Conservation (phyloP, 305 asterid genomes). For the Fraxinus ornus region DNA sequence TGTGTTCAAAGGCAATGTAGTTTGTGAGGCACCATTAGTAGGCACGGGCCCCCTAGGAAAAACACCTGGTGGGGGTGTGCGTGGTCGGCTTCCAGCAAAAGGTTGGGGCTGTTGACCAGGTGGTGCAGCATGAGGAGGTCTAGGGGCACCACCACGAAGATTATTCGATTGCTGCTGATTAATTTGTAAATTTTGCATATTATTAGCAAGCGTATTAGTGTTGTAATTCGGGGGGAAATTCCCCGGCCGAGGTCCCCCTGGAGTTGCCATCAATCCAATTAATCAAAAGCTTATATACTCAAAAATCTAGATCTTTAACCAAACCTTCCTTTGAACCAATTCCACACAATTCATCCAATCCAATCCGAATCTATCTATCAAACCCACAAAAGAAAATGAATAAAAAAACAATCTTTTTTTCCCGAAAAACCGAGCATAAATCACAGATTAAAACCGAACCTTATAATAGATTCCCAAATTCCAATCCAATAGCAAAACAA, state of each 20-base stretch:
- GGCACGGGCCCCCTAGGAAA: constrained; percentile 61
- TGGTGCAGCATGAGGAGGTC: constrained; percentile 40
- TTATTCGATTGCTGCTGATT: constrained; percentile 49
- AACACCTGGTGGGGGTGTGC: constrained; percentile 74
- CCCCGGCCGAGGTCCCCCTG: constrained; percentile 88
- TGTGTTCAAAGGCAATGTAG: constrained; percentile 47
- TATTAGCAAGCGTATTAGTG: constrained; percentile 69
- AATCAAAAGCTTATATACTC: constrained; percentile 15
- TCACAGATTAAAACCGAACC: not conserved
- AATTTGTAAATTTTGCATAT: constrained; percentile 79
- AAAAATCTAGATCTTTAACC: not conserved
- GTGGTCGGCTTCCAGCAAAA: constrained; percentile 64
- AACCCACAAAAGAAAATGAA: not conserved
- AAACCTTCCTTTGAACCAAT: not conserved
- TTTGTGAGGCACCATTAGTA: constrained; percentile 47
- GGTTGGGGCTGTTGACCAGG: constrained; percentile 78
- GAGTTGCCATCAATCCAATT: constrained; percentile 66
- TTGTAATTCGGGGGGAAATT: constrained; percentile 68
- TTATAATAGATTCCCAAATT: not conserved
- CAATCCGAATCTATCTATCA: constrained; percentile 8
- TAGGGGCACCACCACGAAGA: constrained; percentile 13
- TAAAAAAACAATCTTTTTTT: not conserved
- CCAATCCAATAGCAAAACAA: not conserved
- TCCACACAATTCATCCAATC: not conserved
- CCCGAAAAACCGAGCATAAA: not conserved